These are phyloP conservation scores for Jackrogersella minutella DNA, from an alignment of 495 filamentous ascomycete genomes.

Conservation along the genomic window DNA sequence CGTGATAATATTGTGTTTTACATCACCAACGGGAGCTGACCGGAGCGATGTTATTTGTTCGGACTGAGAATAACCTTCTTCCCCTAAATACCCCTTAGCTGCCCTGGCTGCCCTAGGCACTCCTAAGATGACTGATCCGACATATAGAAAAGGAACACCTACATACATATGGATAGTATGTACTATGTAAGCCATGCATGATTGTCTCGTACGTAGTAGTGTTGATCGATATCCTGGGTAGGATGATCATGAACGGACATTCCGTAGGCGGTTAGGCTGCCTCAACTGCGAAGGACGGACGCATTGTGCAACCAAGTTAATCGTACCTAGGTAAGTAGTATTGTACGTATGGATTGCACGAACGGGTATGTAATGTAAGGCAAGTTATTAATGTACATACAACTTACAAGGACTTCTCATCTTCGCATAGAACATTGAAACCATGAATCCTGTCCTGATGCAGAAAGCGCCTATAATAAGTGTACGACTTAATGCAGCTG, in stretches of 20 bases:
- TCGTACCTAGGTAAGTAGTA: background rate
- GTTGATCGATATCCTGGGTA: constrained; percentile 39
- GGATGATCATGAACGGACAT: constrained; percentile 35
- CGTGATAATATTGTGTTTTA: background rate
- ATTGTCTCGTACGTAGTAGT: constrained; percentile 12
- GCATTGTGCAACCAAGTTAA: constrained; percentile 4
- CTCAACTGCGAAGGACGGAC: constrained; percentile 11
- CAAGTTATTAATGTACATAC: constrained; percentile 10
- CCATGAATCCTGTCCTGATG: constrained; percentile 13
- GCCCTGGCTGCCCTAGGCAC: background rate
- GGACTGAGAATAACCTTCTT: background rate
- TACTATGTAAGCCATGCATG: constrained; percentile 27
- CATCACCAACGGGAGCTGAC: background rate
- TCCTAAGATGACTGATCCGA: background rate
- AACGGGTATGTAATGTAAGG: constrained; percentile 9
- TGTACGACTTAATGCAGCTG: constrained; percentile 32
- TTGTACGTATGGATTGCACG: constrained; percentile 3
- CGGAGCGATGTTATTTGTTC: constrained; percentile 15
- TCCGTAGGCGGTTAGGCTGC: constrained; percentile 37
- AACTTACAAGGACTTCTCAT: background rate
- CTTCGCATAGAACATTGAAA: constrained; percentile 9
- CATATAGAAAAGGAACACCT: constrained; percentile 2
- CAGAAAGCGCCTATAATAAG: constrained; percentile 12
- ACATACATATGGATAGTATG: no score
- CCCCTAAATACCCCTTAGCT: constrained; percentile 1